phyloP scores from a whole-genome alignment of 306 rosid genomes.

The Lathyrus tuberosus region DNA sequence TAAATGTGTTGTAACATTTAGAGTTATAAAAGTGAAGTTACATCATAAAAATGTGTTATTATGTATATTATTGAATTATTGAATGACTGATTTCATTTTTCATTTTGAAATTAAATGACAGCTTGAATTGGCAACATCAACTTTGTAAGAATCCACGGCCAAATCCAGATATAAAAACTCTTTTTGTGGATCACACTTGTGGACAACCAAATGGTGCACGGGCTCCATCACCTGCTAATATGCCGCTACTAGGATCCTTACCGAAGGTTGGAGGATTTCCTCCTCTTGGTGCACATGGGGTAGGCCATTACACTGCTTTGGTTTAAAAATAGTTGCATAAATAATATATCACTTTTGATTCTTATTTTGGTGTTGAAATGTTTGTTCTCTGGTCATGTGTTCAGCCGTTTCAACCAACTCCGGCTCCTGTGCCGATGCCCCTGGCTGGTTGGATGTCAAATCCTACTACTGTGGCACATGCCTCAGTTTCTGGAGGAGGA shows the following conservation, averaged over 20 bases:
- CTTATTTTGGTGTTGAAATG: conserved; percentile 36
- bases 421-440: conserved; percentile 70
- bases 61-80: not conserved
- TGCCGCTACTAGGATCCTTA: conserved; percentile 84
- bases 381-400: conserved; percentile 40
- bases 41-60: not conserved
- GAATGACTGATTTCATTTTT: conserved; percentile 32
- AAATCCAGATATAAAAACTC: conserved; percentile 97
- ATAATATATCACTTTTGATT: conserved; percentile 34
- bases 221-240: conserved; percentile 95
- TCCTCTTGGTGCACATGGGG: conserved; percentile 94
- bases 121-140: conserved; percentile 99
- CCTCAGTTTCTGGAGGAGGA: conserved; percentile 85
- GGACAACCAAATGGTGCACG: conserved; percentile 96
- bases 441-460: conserved; percentile 99
- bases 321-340: conserved; percentile 38
- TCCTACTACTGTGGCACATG: conserved; percentile 81
- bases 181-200: conserved; percentile 95
- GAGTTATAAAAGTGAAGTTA: too few relatives aligned
- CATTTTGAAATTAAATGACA: conserved; percentile 46
- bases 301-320: conserved; percentile 48
- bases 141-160: conserved; percentile 98
- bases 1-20: conserved; percentile 8
- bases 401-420: conserved; percentile 89
- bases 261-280: conserved; percentile 97